A percentile compares a stretch with the other conserved stretches of the same genome.
Conservation (phyloP, 2,329 filamentous ascomycete species). For the Sporothrix protearum region DNA sequence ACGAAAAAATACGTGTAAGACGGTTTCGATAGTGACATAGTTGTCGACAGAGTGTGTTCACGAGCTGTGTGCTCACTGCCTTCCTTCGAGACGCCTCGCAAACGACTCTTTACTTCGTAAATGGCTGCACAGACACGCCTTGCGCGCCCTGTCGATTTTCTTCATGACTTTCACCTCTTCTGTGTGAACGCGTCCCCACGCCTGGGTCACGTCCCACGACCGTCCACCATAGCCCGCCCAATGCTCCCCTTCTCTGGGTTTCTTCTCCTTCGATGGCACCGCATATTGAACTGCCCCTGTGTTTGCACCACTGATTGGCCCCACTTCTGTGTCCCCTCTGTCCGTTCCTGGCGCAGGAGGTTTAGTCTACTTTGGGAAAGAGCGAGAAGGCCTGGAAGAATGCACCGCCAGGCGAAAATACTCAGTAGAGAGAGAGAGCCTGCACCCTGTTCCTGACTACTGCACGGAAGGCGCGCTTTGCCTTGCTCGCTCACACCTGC, state of each 20-base stretch:
- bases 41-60: neutral
- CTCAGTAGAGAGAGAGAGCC: neutral
- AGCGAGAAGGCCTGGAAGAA: slow-evolving; percentile 15
- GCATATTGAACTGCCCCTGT: neutral
- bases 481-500: slow-evolving; percentile 4
- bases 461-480: slow-evolving; percentile 10
- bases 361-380: slow-evolving; percentile 15
- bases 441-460: slow-evolving; percentile 21
- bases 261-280: slow-evolving; percentile 16
- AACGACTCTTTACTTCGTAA: neutral
- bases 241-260: slow-evolving; percentile 4
- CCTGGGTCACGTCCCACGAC: neutral
- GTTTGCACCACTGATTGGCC: slow-evolving; percentile 10
- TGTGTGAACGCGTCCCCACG: slow-evolving; percentile 7
- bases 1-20: neutral
- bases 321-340: slow-evolving; percentile 2
- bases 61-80: neutral
- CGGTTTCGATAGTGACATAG: neutral
- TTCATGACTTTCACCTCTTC: neutral
- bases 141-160: neutral
- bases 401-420: neutral
- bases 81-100: neutral
- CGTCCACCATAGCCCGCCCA: neutral
- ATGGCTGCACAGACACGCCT: slow-evolving; percentile 1
- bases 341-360: slow-evolving; percentile 5